Percentiles rank a stretch among this genome's conserved stretches.
Conservation (phyloP, 2,329 filamentous ascomycete species). For the Erysiphe pulchra region DNA sequence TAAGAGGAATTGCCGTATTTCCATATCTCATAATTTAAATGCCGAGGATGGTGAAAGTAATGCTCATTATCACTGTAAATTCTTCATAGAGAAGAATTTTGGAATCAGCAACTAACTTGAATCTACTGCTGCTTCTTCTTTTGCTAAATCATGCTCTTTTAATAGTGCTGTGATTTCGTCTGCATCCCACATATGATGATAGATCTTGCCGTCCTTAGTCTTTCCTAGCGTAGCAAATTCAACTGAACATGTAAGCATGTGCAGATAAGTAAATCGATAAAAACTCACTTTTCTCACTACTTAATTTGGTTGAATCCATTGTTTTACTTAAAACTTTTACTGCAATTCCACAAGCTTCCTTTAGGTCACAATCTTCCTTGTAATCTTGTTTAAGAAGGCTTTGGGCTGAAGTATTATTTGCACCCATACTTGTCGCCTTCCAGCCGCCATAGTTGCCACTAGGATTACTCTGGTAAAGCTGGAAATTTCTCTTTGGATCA, state of each 20-base stretch:
- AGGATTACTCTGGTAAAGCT: conserved; percentile 97
- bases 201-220: conserved; percentile 86
- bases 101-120: not conserved
- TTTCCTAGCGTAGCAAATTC: conserved; percentile 96
- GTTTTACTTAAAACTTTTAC: conserved; percentile 99
- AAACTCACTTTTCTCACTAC: conserved; percentile 87
- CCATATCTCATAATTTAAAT: too few relatives aligned
- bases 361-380: conserved; percentile 88
- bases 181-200: conserved; percentile 89
- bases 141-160: conserved; percentile 87
- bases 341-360: conserved; percentile 89
- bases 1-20: too few relatives aligned
- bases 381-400: conserved; percentile 97
- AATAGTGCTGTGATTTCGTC: conserved; percentile 88
- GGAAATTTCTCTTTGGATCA: conserved; percentile 88
- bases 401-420: conserved; percentile 94
- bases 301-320: conserved; percentile 97
- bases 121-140: conserved; percentile 31
- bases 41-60: too few relatives aligned
- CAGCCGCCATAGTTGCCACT: conserved; percentile 97
- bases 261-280: not conserved
- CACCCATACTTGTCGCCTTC: conserved; percentile 95
- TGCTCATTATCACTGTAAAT: too few relatives aligned
- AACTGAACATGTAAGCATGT: conserved; percentile 26
- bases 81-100: not conserved